These are phyloP conservation scores for Castanea mollissima DNA, from an alignment of 306 rosid genomes.

Conservation along the genomic window DNA sequence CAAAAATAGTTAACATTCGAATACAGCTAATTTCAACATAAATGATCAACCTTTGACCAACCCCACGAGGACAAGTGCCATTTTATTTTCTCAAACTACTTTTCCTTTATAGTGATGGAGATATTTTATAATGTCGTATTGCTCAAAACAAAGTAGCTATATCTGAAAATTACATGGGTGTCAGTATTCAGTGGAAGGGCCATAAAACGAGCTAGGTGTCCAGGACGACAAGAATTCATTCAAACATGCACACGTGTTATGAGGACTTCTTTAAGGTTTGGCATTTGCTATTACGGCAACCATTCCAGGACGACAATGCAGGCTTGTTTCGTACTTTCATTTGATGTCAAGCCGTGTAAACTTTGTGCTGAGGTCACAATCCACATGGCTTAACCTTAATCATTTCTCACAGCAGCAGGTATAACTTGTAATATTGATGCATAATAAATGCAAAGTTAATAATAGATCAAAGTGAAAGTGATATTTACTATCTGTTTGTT, in stretches of 20 bases:
- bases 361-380: constrained; percentile 23
- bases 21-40: neutral
- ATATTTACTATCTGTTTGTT: no score
- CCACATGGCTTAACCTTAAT: neutral
- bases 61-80: neutral
- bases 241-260: constrained; percentile 29
- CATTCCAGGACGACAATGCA: constrained; percentile 26
- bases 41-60: neutral
- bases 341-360: constrained; percentile 35
- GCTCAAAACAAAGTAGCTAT: constrained; percentile 4
- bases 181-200: constrained; percentile 22
- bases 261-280: no score
- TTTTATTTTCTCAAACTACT: neutral
- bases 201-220: constrained; percentile 21
- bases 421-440: no score
- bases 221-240: constrained; percentile 34
- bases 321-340: constrained; percentile 5
- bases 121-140: constrained; percentile 35
- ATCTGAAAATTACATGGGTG: constrained; percentile 11
- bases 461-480: no score
- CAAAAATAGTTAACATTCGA: neutral
- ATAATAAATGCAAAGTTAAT: no score
- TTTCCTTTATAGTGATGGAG: constrained; percentile 40
- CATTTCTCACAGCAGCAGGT: no score
- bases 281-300: constrained; percentile 30